Base-by-base conservation (phyloP, 1,139 yeast species). In the Sugiyamaella castrensis region DNA sequence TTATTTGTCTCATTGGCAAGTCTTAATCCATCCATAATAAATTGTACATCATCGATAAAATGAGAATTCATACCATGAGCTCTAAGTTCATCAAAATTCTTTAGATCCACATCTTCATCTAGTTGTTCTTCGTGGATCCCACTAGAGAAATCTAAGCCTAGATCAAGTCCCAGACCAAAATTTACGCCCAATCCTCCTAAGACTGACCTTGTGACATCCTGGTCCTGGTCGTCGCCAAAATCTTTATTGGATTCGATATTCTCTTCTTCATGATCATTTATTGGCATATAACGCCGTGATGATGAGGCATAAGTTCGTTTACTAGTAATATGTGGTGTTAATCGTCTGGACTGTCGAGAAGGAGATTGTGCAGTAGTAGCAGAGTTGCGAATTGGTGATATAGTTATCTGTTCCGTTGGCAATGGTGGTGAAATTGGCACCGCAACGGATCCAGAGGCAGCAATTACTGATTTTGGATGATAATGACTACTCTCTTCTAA, bases 31-130 rank as follows among this genome's bases (percentile, higher is more conserved):
- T 71, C 75, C 26, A 71, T 48, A 12, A 70, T 53, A 44, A 70
- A 71, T 43, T 62, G 68, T 41, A 69, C 55, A 27, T 71, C 74
- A 43, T 69, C 71, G 1, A 55, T 45, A 35, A 61, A 63, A 36
- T 67, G 65, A 2, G 69, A 59, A 45, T 62, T 65, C n/a, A 59
- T 61, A 1, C 75, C 75, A 39, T 67, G 66, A 13, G 68, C 69
- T n/a, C 71, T 60, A n/a, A 71, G 57, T 24, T 69, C 71, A 16
- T 66, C 63, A 31, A 62, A 55, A 16, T n/a, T 49, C 50, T 43
- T 37, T 24, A 48, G 48, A 28, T 51, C 51, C 7, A 43, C 51
- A 5, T 13, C 19, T 5, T 44, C 48, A 8, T 36, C 38, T 2
- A n/a, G 11, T 28, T 48, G 46, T 32, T 45, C 34, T 19, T 42